Evolutionary conservation across 2,329 filamentous ascomycete species (phyloP).

Genomic region (Ophiostoma montium): DNA sequence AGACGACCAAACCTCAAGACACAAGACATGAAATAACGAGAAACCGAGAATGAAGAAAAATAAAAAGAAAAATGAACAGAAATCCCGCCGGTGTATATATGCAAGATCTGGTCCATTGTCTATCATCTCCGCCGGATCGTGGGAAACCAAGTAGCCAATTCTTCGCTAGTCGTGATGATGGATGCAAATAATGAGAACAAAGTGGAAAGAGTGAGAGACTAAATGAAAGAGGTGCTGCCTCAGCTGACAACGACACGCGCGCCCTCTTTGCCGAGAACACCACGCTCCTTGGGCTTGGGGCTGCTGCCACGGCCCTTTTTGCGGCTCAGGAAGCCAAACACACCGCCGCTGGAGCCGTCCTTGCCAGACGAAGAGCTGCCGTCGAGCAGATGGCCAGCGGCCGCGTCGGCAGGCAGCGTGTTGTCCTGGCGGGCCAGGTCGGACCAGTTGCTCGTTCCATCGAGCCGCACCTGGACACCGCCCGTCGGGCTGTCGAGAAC

Average conservation of each 20-base stretch:
- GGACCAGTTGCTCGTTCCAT: conserved; percentile 72
- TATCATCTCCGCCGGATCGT: background rate
- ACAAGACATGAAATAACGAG: background rate
- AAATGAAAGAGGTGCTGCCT: conserved; percentile 10
- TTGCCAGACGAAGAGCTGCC: conserved; percentile 31
- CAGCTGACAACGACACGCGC: conserved; percentile 68
- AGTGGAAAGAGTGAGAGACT: background rate
- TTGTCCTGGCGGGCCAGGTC: conserved; percentile 76
- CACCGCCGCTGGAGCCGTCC: conserved; percentile 47
- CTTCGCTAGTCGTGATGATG: conserved; percentile 1
- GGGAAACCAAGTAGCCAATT: background rate
- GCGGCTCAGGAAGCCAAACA: conserved; percentile 78
- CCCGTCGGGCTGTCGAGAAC: conserved; percentile 63
- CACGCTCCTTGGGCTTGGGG: conserved; percentile 86
- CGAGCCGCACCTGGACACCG: conserved; percentile 81
- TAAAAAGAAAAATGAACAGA: background rate
- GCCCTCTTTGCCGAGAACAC: conserved; percentile 88
- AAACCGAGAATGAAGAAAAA: background rate
- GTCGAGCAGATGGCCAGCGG: conserved; percentile 29
- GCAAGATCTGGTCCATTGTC: conserved; percentile 1
- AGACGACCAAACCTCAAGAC: background rate
- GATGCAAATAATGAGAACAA: background rate
- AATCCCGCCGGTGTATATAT: conserved; percentile 5
- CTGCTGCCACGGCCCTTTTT: conserved; percentile 86
- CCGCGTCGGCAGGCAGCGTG: conserved; percentile 55